phyloP scores from a whole-genome alignment of 225 moss, liverwort and hornwort genomes.

The Straminergon stramineum region DNA sequence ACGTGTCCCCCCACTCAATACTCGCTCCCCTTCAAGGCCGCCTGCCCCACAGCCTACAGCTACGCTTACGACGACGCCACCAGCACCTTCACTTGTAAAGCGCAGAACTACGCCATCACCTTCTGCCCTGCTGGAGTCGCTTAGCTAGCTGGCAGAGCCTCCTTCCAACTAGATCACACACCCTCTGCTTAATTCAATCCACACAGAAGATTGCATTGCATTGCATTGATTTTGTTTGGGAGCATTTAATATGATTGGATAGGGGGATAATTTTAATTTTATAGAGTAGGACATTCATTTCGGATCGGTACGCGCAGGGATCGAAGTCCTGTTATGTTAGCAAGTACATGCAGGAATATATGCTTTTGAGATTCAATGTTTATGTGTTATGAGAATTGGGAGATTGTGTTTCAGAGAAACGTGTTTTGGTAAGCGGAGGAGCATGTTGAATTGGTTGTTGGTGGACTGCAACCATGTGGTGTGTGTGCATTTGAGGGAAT shows the following conservation, averaged over 20 bases:
- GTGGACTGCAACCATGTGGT: neutral
- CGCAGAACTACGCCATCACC: conserved; percentile 32
- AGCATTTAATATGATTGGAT: neutral
- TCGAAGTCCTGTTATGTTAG: neutral
- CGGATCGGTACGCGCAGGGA: neutral
- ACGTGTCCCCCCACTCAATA: conserved; percentile 54
- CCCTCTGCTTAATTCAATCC: too few species aligned
- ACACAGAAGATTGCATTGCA: neutral
- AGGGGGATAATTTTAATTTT: neutral
- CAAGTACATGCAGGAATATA: neutral
- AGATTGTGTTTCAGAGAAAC: neutral
- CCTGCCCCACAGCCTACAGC: conserved; percentile 87
- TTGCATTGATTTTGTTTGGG: too few species aligned
- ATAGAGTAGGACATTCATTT: neutral
- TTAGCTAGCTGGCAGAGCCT: neutral
- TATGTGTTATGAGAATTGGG: neutral
- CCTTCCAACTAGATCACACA: neutral
- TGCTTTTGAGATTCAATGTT: neutral
- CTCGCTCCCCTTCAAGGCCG: conserved; percentile 60
- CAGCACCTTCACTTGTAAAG: conserved; percentile 76
- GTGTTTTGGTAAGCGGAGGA: neutral
- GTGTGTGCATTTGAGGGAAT: neutral
- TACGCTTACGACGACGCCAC: conserved; percentile 73
- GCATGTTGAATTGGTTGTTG: neutral
- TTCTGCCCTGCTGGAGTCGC: conserved; percentile 52